Evolutionary conservation across 768 basidiomycete species (phyloP).

Genomic region (Rossbeevera mucosa): DNA sequence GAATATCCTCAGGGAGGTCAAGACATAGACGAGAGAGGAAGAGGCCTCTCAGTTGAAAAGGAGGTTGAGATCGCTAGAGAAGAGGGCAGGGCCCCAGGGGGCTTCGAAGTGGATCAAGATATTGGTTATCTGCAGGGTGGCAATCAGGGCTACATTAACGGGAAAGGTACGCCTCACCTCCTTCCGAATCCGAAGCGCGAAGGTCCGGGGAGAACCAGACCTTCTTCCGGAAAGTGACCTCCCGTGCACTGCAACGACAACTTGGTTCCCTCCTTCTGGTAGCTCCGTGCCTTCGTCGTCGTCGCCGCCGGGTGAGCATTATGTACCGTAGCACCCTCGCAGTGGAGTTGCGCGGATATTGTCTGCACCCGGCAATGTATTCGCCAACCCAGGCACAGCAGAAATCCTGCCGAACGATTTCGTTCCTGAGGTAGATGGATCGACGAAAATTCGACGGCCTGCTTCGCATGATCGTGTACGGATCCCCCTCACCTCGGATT

Average conservation of each 20-base stretch:
- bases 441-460: conserved; percentile 55
- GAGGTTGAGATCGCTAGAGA: conserved; percentile 55
- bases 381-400: conserved; percentile 37
- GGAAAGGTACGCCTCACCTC: conserved; percentile 32
- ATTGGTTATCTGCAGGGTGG: conserved; percentile 42
- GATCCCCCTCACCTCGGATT: conserved; percentile 37
- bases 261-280: conserved; percentile 17
- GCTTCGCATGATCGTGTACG: conserved; percentile 56
- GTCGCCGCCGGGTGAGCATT: conserved; percentile 13
- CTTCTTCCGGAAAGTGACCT: conserved; percentile 21
- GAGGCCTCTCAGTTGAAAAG: conserved; percentile 54
- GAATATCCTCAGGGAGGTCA: conserved; percentile 54
- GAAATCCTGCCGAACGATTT: conserved; percentile 57
- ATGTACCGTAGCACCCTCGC: conserved; percentile 10
- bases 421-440: conserved; percentile 52
- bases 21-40: conserved; percentile 51
- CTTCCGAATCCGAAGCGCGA: conserved; percentile 23
- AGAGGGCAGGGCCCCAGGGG: conserved; percentile 62
- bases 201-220: conserved; percentile 27
- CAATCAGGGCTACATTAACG: conserved; percentile 26
- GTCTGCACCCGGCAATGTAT: conserved; percentile 38
- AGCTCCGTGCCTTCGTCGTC: conserved; percentile 8
- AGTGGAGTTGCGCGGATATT: conserved; percentile 18
- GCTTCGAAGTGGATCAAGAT: conserved; percentile 45
- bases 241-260: conserved; percentile 21